phyloP scores from a whole-genome alignment of 2,329 filamentous ascomycete genomes.

The Fusarium humuli region DNA sequence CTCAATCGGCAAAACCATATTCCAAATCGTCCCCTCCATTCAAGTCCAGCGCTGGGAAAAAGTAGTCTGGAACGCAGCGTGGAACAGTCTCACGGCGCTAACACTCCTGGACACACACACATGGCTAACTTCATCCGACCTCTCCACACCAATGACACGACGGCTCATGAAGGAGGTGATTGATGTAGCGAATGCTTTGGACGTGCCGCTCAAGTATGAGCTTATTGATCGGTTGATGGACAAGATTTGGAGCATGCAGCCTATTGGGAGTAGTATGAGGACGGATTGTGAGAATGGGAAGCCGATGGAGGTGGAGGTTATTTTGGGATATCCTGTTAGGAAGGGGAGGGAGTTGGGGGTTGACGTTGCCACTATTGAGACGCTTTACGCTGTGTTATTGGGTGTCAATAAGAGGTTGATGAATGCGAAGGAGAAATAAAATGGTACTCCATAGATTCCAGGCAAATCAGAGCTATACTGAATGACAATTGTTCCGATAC shows the following conservation, averaged over 20 bases:
- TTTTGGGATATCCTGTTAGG: constrained; percentile 69
- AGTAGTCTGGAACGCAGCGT: constrained; percentile 69
- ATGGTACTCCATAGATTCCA: fast-evolving
- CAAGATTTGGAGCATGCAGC: constrained; percentile 59
- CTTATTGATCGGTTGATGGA: constrained; percentile 60
- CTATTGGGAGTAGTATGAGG: constrained; percentile 65
- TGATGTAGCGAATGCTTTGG: constrained; percentile 67
- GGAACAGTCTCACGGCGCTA: constrained; percentile 70
- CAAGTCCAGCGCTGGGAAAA: constrained; percentile 70
- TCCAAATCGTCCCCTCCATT: constrained; percentile 64
- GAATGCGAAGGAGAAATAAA: not conserved
- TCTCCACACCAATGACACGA: constrained; percentile 61
- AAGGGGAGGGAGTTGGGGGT: constrained; percentile 66
- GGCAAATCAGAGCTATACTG: too few relatives aligned
- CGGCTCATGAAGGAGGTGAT: constrained; percentile 65
- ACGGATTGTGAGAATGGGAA: constrained; percentile 67
- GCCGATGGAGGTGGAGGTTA: constrained; percentile 72
- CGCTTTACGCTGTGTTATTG: constrained; percentile 51
- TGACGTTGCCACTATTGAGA: constrained; percentile 63
- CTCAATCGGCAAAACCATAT: constrained; percentile 56
- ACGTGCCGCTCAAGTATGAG: constrained; percentile 58
- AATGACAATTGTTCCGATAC: not conserved
- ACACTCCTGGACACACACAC: constrained; percentile 64
- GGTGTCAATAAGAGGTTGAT: constrained; percentile 46
- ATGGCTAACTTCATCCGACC: constrained; percentile 58